Evolutionary conservation across 129 eudicot species (phyloP).

Genomic region (Tagetes erecta): DNA sequence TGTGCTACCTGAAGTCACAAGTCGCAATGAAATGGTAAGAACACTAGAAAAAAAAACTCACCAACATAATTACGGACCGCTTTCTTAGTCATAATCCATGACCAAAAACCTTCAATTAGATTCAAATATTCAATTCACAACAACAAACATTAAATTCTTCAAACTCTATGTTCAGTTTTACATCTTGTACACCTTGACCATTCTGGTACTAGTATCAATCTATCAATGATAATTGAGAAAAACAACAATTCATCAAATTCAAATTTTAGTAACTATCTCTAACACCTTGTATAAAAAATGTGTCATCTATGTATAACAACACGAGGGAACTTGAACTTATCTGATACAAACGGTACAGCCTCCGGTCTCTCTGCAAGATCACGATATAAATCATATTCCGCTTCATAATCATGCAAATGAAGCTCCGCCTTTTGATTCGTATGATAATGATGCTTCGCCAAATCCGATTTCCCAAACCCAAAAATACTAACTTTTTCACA

Average conservation of each 20-base stretch:
- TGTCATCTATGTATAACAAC: conserved; percentile 67
- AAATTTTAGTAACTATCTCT: conserved; percentile 17
- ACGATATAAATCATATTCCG: conserved; percentile 80
- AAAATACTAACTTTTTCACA: conserved; percentile 81
- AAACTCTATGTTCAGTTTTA: conserved; percentile 15
- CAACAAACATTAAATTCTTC: conserved; percentile 16
- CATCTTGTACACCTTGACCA: conserved; percentile 22
- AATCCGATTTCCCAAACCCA: conserved; percentile 81
- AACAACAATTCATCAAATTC: conserved; percentile 27
- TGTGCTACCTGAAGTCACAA: not conserved
- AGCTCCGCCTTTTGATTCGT: conserved; percentile 88
- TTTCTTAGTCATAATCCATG: not conserved
- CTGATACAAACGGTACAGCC: conserved; percentile 69
- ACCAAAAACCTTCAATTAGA: not conserved
- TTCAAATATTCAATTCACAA: not conserved
- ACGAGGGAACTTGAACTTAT: conserved; percentile 77
- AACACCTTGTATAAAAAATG: conserved; percentile 25
- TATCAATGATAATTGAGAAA: conserved; percentile 28
- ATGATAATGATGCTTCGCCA: conserved; percentile 87
- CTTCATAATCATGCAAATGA: conserved; percentile 77
- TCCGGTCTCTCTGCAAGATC: conserved; percentile 68
- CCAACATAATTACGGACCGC: no score
- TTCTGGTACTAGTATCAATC: conserved; percentile 6
- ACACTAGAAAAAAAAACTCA: no score
- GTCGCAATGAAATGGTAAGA: not conserved